phyloP scores from a whole-genome alignment of 768 basidiomycete genomes.

The Phylloporus sp. region DNA sequence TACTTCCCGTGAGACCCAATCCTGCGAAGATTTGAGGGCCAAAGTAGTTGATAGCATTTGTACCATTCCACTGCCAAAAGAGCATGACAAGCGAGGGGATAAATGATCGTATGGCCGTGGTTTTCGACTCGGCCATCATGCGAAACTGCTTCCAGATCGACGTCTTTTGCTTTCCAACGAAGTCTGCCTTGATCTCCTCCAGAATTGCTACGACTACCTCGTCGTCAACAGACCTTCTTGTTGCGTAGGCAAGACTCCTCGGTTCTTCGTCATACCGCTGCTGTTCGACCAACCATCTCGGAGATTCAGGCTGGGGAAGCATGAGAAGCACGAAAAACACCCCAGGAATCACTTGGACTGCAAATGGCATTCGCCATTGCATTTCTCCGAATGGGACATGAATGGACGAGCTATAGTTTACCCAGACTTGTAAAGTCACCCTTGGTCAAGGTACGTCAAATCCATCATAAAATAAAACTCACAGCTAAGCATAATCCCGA shows the following conservation, averaged over 20 bases:
- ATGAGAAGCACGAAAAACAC: slow-evolving; percentile 44
- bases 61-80: slow-evolving; percentile 49
- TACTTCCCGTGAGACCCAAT: slow-evolving; percentile 44
- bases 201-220: slow-evolving; percentile 34
- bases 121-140: slow-evolving; percentile 43
- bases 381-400: slow-evolving; percentile 35
- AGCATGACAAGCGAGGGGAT: slow-evolving; percentile 48
- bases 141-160: slow-evolving; percentile 35
- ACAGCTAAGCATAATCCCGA: slow-evolving; percentile 37
- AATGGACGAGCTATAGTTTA: slow-evolving; percentile 42
- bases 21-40: slow-evolving; percentile 48
- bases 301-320: slow-evolving; percentile 51
- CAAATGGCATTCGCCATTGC: slow-evolving; percentile 54
- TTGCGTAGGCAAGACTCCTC: slow-evolving; percentile 35
- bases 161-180: slow-evolving; percentile 38
- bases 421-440: slow-evolving; percentile 37
- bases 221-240: slow-evolving; percentile 32
- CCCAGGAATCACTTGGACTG: slow-evolving; percentile 50
- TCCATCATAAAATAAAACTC: slow-evolving; percentile 2
- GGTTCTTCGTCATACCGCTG: slow-evolving; percentile 41
- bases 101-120: slow-evolving; percentile 41
- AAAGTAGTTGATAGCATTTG: slow-evolving; percentile 55
- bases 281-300: slow-evolving; percentile 53
- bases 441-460: background rate
- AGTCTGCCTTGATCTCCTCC: slow-evolving; percentile 47